These are phyloP conservation scores for Penicillium sumatraense DNA, from an alignment of 2,329 filamentous ascomycete genomes.

Conservation along the genomic window DNA sequence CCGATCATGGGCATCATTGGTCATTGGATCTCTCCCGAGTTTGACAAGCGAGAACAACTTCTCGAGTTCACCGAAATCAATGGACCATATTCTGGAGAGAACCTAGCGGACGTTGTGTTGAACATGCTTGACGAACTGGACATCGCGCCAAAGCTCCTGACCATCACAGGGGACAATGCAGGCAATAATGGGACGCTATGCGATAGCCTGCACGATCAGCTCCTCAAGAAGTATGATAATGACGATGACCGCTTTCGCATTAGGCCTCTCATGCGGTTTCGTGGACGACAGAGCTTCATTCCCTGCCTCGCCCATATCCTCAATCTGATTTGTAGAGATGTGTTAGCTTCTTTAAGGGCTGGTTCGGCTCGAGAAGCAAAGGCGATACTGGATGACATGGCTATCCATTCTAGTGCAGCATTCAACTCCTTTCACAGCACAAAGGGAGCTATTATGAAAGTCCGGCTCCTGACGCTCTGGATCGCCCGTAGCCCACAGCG, in stretches of 20 bases:
- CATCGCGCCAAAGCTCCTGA: constrained; percentile 4
- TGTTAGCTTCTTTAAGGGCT: constrained; percentile 1
- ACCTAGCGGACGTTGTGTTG: constrained; percentile 13
- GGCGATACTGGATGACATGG: not conserved
- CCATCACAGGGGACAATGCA: constrained; percentile 10
- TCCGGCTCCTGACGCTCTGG: constrained; percentile 11
- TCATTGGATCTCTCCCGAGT: constrained; percentile 21
- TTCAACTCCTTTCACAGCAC: no score
- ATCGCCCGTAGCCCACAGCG: constrained; percentile 10
- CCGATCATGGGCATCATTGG: constrained; percentile 19
- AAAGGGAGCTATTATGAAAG: not conserved
- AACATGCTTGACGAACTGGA: constrained; percentile 10
- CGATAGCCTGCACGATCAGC: constrained; percentile 2
- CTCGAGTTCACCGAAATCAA: constrained; percentile 20
- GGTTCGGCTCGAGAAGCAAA: constrained; percentile 6
- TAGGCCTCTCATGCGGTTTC: no score
- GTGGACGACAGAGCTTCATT: constrained; percentile 8
- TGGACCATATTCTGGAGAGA: constrained; percentile 18
- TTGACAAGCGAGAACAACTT: constrained; percentile 16
- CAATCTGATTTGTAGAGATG: constrained; percentile 14
- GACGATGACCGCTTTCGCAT: not conserved
- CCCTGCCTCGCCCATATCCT: constrained; percentile 14
- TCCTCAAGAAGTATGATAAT: constrained; percentile 2
- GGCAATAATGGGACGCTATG: constrained; percentile 12
- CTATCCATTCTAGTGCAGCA: not conserved